A percentile compares a stretch with the other conserved stretches of the same genome.
phyloP scores from a whole-genome alignment of 495 filamentous ascomycete genomes.

The Cetradonia linearis region DNA sequence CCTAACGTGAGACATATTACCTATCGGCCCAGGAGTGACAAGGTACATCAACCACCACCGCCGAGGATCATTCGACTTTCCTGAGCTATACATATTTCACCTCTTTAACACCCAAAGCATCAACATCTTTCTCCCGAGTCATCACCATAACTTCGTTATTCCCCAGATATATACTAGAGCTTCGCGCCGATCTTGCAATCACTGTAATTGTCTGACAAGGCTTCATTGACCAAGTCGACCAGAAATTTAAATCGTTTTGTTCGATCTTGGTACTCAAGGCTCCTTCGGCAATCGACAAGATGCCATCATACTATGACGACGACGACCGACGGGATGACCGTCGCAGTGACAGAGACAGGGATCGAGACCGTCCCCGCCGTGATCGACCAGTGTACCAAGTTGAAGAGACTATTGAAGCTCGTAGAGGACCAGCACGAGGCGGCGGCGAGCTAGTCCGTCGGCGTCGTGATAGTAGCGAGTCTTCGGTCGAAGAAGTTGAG shows the following conservation, averaged over 20 bases:
- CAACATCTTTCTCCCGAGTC: neutral
- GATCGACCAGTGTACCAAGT: slow-evolving; percentile 20
- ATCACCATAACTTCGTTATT: neutral
- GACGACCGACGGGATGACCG: slow-evolving; percentile 17
- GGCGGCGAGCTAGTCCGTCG: slow-evolving; percentile 42
- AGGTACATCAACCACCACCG: neutral
- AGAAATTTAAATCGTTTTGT: neutral
- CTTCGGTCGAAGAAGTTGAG: slow-evolving; percentile 56
- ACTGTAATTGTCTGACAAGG: neutral
- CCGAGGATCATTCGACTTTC: neutral
- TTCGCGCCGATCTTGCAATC: neutral
- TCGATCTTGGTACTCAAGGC: neutral
- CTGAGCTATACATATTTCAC: neutral
- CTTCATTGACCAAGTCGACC: neutral
- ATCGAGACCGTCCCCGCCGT: slow-evolving; percentile 11
- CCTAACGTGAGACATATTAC: neutral
- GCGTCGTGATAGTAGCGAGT: slow-evolving; percentile 44
- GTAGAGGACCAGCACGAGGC: slow-evolving; percentile 18
- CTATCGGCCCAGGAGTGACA: neutral
- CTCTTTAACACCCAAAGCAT: neutral
- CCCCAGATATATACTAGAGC: neutral
- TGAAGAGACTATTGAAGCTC: slow-evolving; percentile 22
- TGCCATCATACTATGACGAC: slow-evolving; percentile 21
- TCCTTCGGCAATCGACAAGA: neutral
- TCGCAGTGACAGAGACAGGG: slow-evolving; percentile 19